These are phyloP conservation scores for Vitis rotundifolia DNA, from an alignment of 164 flowering plant genomes.

Conservation along the genomic window DNA sequence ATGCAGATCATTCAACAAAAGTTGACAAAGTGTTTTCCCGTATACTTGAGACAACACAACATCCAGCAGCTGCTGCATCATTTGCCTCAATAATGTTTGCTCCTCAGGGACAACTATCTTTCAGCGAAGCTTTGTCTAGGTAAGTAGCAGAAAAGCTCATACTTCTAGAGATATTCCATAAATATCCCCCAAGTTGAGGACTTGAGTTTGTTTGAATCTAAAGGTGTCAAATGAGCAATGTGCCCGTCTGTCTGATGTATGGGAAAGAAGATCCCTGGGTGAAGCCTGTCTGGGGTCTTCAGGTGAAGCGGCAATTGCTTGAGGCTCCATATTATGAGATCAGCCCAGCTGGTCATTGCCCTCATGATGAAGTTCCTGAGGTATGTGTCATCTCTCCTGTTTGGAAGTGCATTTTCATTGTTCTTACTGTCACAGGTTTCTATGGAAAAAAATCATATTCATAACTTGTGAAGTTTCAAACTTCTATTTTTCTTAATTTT, in stretches of 20 bases:
- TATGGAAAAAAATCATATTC: too few species aligned
- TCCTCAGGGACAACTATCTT: conserved; percentile 78
- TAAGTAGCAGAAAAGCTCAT: conserved; percentile 16
- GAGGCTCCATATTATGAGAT: conserved; percentile 91
- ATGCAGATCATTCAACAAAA: conserved; percentile 83
- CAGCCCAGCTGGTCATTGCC: conserved; percentile 99
- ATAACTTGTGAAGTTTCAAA: too few species aligned
- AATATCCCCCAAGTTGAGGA: conserved; percentile 7
- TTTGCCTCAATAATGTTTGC: conserved; percentile 96
- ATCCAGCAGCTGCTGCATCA: conserved; percentile 99
- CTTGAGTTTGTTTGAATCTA: not conserved
- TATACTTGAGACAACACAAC: conserved; percentile 71
- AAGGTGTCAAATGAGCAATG: conserved; percentile 61
- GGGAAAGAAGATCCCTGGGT: conserved; percentile 99
- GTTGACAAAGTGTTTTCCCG: conserved; percentile 80
- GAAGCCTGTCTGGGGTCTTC: conserved; percentile 79
- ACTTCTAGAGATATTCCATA: not conserved
- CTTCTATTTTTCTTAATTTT: too few species aligned
- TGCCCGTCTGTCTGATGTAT: conserved; percentile 85
- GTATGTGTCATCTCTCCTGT: conserved; percentile 31
- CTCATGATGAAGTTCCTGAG: conserved; percentile 99
- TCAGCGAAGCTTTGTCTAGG: conserved; percentile 72
- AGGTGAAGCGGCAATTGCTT: conserved; percentile 72
- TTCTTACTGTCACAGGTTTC: not conserved
- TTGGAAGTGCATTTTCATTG: not conserved